Percentiles rank a stretch among this genome's conserved stretches.
Conservation (phyloP, 805 yeast genomes). For the Starmera quercuum region DNA sequence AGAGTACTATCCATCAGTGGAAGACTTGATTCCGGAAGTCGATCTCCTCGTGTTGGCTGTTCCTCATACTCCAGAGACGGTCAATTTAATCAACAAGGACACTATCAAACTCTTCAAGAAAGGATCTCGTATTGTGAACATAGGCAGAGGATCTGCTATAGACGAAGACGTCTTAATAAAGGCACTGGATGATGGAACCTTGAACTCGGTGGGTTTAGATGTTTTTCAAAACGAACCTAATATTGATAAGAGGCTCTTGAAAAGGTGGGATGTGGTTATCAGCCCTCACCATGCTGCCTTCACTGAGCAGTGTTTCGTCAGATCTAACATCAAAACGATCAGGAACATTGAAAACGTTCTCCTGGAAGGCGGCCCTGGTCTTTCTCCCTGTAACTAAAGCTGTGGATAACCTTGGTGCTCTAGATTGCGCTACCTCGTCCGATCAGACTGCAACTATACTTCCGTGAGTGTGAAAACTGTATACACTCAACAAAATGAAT, state of each 20-base stretch:
- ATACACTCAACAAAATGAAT: too few species aligned
- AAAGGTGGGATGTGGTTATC: slow-evolving; percentile 54
- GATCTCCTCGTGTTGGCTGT: slow-evolving; percentile 61
- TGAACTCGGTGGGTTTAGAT: slow-evolving; percentile 64
- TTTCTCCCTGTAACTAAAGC: too few species aligned
- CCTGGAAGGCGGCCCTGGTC: slow-evolving; percentile 30
- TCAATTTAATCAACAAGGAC: slow-evolving; percentile 41
- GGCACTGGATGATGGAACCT: slow-evolving; percentile 52
- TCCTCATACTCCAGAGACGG: slow-evolving; percentile 56
- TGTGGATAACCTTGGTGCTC: too few species aligned
- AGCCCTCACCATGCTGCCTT: slow-evolving; percentile 73
- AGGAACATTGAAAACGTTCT: slow-evolving; percentile 43
- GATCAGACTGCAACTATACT: too few species aligned
- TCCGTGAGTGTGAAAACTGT: too few species aligned
- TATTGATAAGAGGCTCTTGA: slow-evolving; percentile 39
- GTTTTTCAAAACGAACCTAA: slow-evolving; percentile 62
- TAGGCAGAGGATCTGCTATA: slow-evolving; percentile 68
- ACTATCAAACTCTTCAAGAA: slow-evolving; percentile 39
- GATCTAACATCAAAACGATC: slow-evolving; percentile 45
- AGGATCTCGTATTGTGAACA: slow-evolving; percentile 60
- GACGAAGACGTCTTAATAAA: slow-evolving; percentile 58
- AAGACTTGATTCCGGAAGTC: slow-evolving; percentile 29
- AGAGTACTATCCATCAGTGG: slow-evolving; percentile 36
- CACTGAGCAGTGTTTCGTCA: slow-evolving; percentile 46
- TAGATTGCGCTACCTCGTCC: too few species aligned